phyloP scores from a whole-genome alignment of 306 rosid species.

The Erythrophleum fordii region DNA sequence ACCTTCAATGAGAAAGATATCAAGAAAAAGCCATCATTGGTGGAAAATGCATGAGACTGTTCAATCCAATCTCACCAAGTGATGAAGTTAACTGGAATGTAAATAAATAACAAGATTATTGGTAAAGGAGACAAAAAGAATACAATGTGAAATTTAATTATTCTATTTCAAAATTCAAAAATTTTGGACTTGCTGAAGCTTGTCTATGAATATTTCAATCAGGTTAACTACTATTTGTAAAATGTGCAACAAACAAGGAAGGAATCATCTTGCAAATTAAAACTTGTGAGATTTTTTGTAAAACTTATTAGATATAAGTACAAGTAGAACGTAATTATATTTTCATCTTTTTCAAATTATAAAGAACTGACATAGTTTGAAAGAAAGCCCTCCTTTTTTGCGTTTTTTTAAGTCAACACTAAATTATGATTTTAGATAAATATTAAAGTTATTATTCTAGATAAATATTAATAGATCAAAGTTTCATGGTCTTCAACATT shows the following conservation, averaged over 20 bases:
- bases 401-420: slow-evolving; percentile 8
- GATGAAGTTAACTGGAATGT: slow-evolving; percentile 80
- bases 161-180: slow-evolving; percentile 13
- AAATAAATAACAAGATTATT: neutral
- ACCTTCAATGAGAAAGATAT: slow-evolving; percentile 95
- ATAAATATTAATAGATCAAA: slow-evolving; percentile 14
- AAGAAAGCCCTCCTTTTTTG: slow-evolving; percentile 15
- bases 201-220: slow-evolving; percentile 13
- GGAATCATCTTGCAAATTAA: neutral
- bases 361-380: neutral
- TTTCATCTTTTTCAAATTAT: neutral
- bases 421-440: too few relatives aligned
- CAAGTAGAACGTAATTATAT: slow-evolving; percentile 9
- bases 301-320: slow-evolving; percentile 16
- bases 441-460: too few relatives aligned
- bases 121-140: slow-evolving; percentile 39
- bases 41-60: slow-evolving; percentile 98
- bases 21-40: slow-evolving; percentile 95
- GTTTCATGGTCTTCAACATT: slow-evolving; percentile 3
- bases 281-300: slow-evolving; percentile 13
- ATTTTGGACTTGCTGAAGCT: slow-evolving; percentile 23
- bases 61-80: slow-evolving; percentile 89
- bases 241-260: slow-evolving; percentile 17
- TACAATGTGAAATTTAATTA: slow-evolving; percentile 17
- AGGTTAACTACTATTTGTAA: neutral